A percentile compares a stretch with the other conserved stretches of the same genome.
Evolutionary conservation across 1,284 basidiomycete species (phyloP).

Genomic region (Dichomitus squalens): DNA sequence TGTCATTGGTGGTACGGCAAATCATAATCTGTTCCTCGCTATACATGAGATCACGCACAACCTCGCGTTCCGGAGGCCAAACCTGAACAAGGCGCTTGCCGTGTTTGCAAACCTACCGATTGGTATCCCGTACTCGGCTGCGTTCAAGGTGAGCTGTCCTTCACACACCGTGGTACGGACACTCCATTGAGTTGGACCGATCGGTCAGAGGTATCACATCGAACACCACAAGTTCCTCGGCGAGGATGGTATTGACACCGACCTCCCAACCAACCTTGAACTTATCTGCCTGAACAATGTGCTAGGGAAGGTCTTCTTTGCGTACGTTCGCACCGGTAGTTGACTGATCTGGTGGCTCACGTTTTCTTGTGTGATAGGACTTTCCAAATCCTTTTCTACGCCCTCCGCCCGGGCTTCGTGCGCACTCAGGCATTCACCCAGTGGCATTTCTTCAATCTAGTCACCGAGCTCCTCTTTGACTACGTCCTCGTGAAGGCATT

Average conservation of each 20-base stretch:
- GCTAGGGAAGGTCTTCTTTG: conserved; percentile 96
- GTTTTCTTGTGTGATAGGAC: conserved; percentile 53
- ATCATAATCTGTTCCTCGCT: conserved; percentile 96
- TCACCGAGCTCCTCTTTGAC: conserved; percentile 75
- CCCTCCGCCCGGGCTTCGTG: conserved; percentile 93
- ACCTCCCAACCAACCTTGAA: conserved; percentile 88
- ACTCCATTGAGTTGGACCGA: conserved; percentile 8
- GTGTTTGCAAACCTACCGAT: conserved; percentile 93
- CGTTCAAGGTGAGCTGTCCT: conserved; percentile 78
- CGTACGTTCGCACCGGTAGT: conserved; percentile 51
- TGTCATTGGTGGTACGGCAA: conserved; percentile 89
- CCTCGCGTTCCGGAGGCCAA: conserved; percentile 86
- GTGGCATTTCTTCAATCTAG: conserved; percentile 87
- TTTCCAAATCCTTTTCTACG: conserved; percentile 98
- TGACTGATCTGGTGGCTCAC: neutral
- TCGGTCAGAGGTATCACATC: conserved; percentile 79
- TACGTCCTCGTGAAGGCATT: conserved; percentile 62
- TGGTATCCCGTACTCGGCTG: conserved; percentile 92
- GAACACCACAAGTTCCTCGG: conserved; percentile 95
- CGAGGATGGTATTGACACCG: conserved; percentile 96
- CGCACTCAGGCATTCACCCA: conserved; percentile 79
- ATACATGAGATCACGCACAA: conserved; percentile 99
- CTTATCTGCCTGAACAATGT: conserved; percentile 91
- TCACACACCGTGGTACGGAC: neutral
- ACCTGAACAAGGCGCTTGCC: conserved; percentile 85